A percentile compares a stretch with the other conserved stretches of the same genome.
Conservation (phyloP, 2,329 filamentous ascomycete species). For the Alternaria metachromatica region DNA sequence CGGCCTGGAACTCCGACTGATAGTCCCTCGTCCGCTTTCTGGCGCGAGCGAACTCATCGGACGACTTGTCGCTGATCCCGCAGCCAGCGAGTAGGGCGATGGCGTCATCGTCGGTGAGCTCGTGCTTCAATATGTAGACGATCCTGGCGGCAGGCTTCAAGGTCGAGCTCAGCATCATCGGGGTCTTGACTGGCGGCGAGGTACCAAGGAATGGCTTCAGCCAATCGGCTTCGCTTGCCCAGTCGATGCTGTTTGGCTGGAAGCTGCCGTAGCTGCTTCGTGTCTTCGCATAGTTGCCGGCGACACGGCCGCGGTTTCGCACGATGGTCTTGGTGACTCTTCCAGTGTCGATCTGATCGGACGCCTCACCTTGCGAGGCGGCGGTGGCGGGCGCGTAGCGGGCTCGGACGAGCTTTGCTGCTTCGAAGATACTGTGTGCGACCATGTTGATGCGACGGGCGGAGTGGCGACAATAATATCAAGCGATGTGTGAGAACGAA, state of each 20-base stretch:
- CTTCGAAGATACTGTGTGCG: background rate
- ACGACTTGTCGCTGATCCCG: background rate
- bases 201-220: background rate
- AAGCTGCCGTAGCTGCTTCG: background rate
- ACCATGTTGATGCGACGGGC: background rate
- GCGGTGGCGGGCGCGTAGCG: background rate
- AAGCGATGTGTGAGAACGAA: background rate
- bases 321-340: background rate
- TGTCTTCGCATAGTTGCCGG: background rate
- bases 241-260: background rate
- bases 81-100: background rate
- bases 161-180: background rate
- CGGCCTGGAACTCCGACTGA: background rate
- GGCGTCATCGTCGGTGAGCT: background rate
- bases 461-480: background rate
- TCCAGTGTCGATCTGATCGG: background rate
- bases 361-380: background rate
- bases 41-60: background rate
- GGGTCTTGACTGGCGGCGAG: background rate
- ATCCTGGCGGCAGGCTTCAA: background rate
- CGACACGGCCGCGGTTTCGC: background rate
- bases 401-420: background rate
- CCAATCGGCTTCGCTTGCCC: background rate
- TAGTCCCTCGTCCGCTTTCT: background rate
- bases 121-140: background rate